Percentiles rank a stretch among this genome's conserved stretches.
phyloP scores from a whole-genome alignment of 2,329 filamentous ascomycete species.

The Pyrenophora teres region DNA sequence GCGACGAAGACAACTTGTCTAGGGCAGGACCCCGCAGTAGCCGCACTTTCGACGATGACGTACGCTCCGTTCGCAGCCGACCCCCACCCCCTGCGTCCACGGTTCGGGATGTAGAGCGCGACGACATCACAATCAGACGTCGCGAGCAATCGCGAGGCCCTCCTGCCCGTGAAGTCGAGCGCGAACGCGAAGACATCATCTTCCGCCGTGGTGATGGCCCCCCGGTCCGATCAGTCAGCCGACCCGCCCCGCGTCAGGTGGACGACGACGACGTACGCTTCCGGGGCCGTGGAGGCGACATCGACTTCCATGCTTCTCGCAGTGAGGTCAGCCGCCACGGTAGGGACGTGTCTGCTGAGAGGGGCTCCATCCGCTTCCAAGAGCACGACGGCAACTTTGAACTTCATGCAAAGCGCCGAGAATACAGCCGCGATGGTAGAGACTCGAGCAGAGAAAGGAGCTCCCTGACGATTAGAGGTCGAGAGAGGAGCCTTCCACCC shows the following conservation, averaged over 20 bases:
- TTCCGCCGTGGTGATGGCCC: conserved; percentile 52
- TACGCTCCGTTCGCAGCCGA: conserved; percentile 41
- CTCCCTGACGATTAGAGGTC: conserved; percentile 39
- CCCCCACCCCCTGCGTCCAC: conserved; percentile 33
- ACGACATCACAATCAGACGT: conserved; percentile 46
- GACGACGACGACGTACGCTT: conserved; percentile 57
- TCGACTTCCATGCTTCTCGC: conserved; percentile 38
- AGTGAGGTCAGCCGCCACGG: conserved; percentile 32
- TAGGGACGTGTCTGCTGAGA: conserved; percentile 31
- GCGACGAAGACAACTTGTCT: conserved; percentile 47
- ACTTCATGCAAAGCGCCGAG: conserved; percentile 42
- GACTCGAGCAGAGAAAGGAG: conserved; percentile 45
- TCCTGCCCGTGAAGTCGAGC: conserved; percentile 10
- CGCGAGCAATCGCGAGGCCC: conserved; percentile 44
- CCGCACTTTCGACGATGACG: conserved; percentile 50
- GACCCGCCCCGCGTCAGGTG: conserved; percentile 41
- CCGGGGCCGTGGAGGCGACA: conserved; percentile 45
- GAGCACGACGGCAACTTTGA: conserved; percentile 49
- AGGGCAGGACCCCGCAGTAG: conserved; percentile 36
- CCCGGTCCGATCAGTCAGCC: conserved; percentile 22
- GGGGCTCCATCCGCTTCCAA: conserved; percentile 39
- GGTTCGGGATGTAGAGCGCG: conserved; percentile 39
- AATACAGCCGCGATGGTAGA: conserved; percentile 42
- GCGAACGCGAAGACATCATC: conserved; percentile 47
- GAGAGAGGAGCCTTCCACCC: conserved; percentile 46